Evolutionary conservation across 352 stramenopile genomes (phyloP), one percentile per base, ranked within the genome.

Genomic region (Globisporangium echinulatum): DNA sequence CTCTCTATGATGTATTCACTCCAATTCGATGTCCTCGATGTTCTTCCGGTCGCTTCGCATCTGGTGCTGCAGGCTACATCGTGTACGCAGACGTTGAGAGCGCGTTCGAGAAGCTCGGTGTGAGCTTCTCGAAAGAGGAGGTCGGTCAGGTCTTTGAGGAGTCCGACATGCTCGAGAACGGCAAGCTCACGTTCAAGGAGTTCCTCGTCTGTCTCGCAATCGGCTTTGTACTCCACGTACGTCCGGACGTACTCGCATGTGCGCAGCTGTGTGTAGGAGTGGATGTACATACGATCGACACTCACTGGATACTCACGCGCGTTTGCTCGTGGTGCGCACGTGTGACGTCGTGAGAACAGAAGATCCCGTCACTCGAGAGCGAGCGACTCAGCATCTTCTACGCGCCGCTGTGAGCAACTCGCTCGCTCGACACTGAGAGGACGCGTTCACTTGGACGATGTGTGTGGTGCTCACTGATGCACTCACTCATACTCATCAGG

Each of bases 141-240:
- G 83, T 90, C 54, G 52, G 70, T 5, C 77, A 92, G 56, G 79
- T 90, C 14, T 89, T 91, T 52, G 64, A 88, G 49, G 85, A 94
- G 57, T 91, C 85, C 38, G 87, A 96, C 58, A 89, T 96, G 78
- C 71, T 79, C 56, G 77, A 93, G 57, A 82, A 87, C 58, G 84
- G 84, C 51, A 71, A 71, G 43, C 75, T 96, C 14, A 89, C 65
- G 33, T 96, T 96, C 63, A 94, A 93, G 55, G 87, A 95, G 66
- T 95, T 95, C 47, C 79, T 96, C 52, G 79, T 92, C 6, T 94
- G 84, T 43, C 79, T 96, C 48, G 86, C 82, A 0, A 90, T 96
- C 37, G 82, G 75, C 38, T 96, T 93, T 56, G 79, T 96, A 15
- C 75, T 95, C 19, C 84, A 94, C 37, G 85, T 93, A 71, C 52